Evolutionary conservation across 2,329 filamentous ascomycete species (phyloP).

Genomic region (Aspergillus hiratsukae): DNA sequence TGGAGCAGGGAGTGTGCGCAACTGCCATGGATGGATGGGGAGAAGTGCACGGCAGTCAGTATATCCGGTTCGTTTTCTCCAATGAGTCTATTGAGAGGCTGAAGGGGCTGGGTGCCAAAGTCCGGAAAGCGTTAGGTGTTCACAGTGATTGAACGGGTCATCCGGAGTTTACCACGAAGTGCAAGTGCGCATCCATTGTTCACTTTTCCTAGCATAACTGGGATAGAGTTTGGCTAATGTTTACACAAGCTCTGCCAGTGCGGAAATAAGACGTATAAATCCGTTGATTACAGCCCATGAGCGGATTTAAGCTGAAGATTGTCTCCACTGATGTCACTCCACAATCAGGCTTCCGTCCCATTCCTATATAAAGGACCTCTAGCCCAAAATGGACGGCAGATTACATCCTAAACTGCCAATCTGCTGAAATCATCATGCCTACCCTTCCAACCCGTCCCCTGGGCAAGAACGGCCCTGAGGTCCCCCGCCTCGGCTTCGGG

Average conservation of each 20-base stretch:
- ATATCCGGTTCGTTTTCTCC: not conserved
- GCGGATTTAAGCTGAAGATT: too few species aligned
- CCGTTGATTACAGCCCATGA: too few species aligned
- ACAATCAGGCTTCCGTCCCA: not conserved
- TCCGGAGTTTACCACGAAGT: not conserved
- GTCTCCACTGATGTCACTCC: not conserved
- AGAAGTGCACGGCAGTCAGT: not conserved
- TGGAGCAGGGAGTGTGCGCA: not conserved
- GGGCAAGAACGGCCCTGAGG: constrained; percentile 24
- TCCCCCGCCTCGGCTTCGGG: constrained; percentile 25
- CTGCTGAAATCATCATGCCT: not conserved
- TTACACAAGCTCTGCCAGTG: too few species aligned
- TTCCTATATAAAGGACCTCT: not conserved
- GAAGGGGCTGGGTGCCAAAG: not conserved
- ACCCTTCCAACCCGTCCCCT: constrained; percentile 21
- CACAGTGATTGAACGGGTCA: not conserved
- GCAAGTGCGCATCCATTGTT: not conserved
- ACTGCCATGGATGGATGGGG: not conserved
- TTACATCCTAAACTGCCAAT: too few species aligned
- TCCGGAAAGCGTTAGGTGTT: not conserved
- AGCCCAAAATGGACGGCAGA: too few species aligned
- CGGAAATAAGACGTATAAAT: too few species aligned
- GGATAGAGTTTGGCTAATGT: too few species aligned
- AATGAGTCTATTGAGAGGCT: not conserved
- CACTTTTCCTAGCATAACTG: too few species aligned